These are phyloP conservation scores for Skeletonema tropicum DNA, from an alignment of 108 stramenopile genomes.

Conservation along the genomic window DNA sequence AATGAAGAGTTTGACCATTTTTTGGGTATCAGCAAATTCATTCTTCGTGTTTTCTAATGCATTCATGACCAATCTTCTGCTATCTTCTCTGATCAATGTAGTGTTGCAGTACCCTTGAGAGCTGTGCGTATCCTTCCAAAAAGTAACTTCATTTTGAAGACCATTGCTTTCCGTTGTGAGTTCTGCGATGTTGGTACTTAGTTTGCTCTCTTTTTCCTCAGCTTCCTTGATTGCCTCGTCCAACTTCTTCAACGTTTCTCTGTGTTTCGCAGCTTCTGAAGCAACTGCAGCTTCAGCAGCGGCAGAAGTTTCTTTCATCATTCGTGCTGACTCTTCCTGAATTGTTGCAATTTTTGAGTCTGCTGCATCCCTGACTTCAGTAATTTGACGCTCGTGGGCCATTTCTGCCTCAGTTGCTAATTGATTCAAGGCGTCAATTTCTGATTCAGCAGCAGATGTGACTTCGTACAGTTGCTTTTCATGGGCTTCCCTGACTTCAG, in stretches of 20 bases:
- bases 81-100: conserved; percentile 41
- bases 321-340: conserved; percentile 10
- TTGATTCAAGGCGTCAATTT: conserved; percentile 6
- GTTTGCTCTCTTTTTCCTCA: conserved; percentile 1
- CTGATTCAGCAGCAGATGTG: background rate
- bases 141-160: conserved; percentile 40
- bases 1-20: conserved; percentile 19
- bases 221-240: conserved; percentile 14
- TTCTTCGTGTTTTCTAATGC: conserved; percentile 20
- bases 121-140: conserved; percentile 42
- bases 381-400: conserved; percentile 19
- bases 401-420: conserved; percentile 11
- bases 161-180: conserved; percentile 2
- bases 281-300: background rate
- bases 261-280: conserved; percentile 18
- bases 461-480: conserved; percentile 24
- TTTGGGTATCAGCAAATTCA: conserved; percentile 18
- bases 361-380: conserved; percentile 4
- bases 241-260: background rate
- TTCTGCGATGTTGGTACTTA: conserved; percentile 22
- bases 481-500: conserved; percentile 12
- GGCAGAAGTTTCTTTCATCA: background rate
- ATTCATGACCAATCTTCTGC: conserved; percentile 19
- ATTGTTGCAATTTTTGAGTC: conserved; percentile 8
- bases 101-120: conserved; percentile 47